phyloP scores from a whole-genome alignment of 176 grass and related monocot species.

The Lolium perenne region DNA sequence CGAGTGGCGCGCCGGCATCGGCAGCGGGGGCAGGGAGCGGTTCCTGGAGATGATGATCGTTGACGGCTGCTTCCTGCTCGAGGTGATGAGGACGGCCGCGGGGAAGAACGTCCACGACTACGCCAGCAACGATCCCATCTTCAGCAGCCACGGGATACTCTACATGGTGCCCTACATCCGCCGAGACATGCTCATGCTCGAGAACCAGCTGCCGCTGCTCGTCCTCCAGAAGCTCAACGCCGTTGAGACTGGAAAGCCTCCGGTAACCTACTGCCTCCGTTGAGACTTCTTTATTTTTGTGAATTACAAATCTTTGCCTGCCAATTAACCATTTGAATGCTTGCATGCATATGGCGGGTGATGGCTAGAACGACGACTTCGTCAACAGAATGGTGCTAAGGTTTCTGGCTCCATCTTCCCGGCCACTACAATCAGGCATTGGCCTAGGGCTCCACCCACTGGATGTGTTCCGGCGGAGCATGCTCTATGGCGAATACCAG shows the following conservation, averaged over 20 bases:
- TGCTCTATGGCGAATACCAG: constrained; percentile 27
- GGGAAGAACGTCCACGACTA: constrained; percentile 32
- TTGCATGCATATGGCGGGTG: no score
- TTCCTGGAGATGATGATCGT: constrained; percentile 36
- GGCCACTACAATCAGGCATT: neutral
- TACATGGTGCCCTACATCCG: constrained; percentile 59
- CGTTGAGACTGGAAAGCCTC: neutral
- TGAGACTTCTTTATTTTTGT: no score
- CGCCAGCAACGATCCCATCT: constrained; percentile 65
- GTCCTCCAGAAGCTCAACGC: constrained; percentile 43
- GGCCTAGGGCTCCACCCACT: constrained; percentile 55
- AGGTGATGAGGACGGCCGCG: constrained; percentile 52
- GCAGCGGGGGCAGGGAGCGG: neutral
- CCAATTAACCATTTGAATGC: no score
- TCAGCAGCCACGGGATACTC: constrained; percentile 65
- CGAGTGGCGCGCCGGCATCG: neutral
- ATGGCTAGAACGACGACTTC: constrained; percentile 32
- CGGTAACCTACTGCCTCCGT: neutral
- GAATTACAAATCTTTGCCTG: no score
- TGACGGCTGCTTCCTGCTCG: constrained; percentile 78
- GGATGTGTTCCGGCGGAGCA: constrained; percentile 54
- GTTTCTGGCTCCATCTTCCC: constrained; percentile 27
- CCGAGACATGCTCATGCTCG: constrained; percentile 70
- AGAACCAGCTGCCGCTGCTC: constrained; percentile 77
- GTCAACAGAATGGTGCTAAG: constrained; percentile 68